Conservation (phyloP, 208 protist genomes). For the Acanthamoeba castellanii region DNA sequence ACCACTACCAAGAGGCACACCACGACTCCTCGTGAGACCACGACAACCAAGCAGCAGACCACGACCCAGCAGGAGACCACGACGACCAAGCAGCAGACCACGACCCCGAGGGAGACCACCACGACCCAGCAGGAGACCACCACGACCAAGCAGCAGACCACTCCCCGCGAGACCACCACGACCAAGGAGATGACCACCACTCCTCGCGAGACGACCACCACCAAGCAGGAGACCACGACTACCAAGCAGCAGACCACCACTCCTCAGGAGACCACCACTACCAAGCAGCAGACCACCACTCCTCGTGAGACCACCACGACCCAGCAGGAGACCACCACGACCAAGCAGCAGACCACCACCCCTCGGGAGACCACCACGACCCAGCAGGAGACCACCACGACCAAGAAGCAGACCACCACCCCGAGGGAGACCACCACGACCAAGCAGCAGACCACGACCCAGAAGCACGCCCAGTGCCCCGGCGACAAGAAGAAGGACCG, state of each 20-base stretch:
- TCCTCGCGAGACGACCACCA: background rate
- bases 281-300: background rate
- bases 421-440: background rate
- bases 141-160: background rate
- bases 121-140: background rate
- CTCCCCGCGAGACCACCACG: background rate
- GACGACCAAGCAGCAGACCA: background rate
- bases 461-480: background rate
- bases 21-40: background rate
- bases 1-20: background rate
- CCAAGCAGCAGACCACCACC: background rate
- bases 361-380: background rate
- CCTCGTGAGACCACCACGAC: background rate
- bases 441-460: background rate
- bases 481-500: background rate
- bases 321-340: background rate
- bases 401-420: background rate
- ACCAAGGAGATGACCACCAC: background rate
- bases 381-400: background rate
- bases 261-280: background rate
- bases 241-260: background rate
- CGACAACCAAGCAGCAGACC: background rate
- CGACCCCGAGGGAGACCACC: background rate
- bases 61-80: background rate
- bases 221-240: background rate